Evolutionary conservation across 2,329 filamentous ascomycete genomes (phyloP).

Genomic region (Aaosphaeria arxii): DNA sequence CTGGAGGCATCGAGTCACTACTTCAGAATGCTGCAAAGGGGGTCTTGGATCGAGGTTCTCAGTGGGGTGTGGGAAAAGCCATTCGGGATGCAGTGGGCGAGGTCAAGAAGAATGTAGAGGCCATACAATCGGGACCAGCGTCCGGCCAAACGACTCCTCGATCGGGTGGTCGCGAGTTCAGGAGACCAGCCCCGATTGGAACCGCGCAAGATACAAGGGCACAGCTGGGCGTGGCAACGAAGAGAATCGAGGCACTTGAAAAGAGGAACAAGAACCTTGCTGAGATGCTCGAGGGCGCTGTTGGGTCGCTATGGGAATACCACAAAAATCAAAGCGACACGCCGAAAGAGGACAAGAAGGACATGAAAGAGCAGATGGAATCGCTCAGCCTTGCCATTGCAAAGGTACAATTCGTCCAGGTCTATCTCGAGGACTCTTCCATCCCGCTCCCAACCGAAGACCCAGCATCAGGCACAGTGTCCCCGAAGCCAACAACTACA

Average conservation of each 20-base stretch:
- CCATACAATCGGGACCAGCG: constrained; percentile 48
- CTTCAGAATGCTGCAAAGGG: constrained; percentile 75
- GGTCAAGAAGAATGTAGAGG: constrained; percentile 71
- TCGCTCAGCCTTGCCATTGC: constrained; percentile 48
- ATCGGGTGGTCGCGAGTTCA: constrained; percentile 33
- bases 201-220: constrained; percentile 15
- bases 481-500: constrained; percentile 17
- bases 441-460: constrained; percentile 42
- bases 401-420: constrained; percentile 51
- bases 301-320: constrained; percentile 60
- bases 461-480: constrained; percentile 20
- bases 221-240: constrained; percentile 15
- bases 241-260: constrained; percentile 51
- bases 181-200: constrained; percentile 25
- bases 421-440: constrained; percentile 47
- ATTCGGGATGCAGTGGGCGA: constrained; percentile 80
- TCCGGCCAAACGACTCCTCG: constrained; percentile 31
- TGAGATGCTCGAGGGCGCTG: constrained; percentile 64
- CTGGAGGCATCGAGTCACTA: constrained; percentile 60
- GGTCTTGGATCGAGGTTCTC: constrained; percentile 70
- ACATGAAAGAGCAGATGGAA: constrained; percentile 34
- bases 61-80: constrained; percentile 75
- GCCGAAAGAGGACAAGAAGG: constrained; percentile 8
- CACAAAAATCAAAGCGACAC: constrained; percentile 51
- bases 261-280: constrained; percentile 65